Base-by-base conservation (phyloP, 495 filamentous ascomycete species). In the Aspergillus nidulans region DNA sequence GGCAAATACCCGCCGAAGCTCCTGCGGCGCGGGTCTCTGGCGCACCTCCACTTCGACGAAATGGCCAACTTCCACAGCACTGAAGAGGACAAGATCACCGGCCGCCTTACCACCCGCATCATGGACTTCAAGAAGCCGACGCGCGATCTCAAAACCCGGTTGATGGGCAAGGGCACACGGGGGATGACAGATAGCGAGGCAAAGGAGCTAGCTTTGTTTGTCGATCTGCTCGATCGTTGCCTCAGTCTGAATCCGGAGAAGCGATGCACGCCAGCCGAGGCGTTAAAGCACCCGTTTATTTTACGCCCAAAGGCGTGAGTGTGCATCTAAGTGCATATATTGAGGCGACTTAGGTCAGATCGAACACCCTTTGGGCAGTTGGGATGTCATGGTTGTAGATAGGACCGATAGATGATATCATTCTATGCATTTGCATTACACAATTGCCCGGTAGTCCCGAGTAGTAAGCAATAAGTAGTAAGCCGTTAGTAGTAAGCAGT, bases 241-340 rank as follows among this genome's bases (percentile, higher is more conserved):
- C 69, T 98, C 65, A 84, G 83, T 57, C 80, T 96, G 26, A 96
- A 97, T 65, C 88, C 91, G n/a, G 95, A 96, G 70, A 94, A 91
- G 71, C 81, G 94, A 45, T 88, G 89, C 67, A 92, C 88, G 10
- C 89, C 94, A 6, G 71, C 81, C 3, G 91, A 97, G 57, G 94
- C 94, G 26, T 70, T 97, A 59, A 87, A 85, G 61, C 94, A 97
- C 76, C 88, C 89, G 1, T 97, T 97, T 66, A 79, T 90, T 57
- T 65, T 62, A 28, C 72, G 74, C 21, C 46, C 60, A 25, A 62
- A 62, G 60, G 46, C n/a, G 21, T 64, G 46, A 50, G 40, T 21
- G 24, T 34, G 23, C 41, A 20, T 23, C 20, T 16, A 7, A 2
- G 6, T 34, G 30, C 30, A 34, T 13, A 2, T 34, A 18, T 21